These are phyloP conservation scores for Colletotrichum tofieldiae DNA, from an alignment of 2,329 filamentous ascomycete genomes.

Conservation along the genomic window DNA sequence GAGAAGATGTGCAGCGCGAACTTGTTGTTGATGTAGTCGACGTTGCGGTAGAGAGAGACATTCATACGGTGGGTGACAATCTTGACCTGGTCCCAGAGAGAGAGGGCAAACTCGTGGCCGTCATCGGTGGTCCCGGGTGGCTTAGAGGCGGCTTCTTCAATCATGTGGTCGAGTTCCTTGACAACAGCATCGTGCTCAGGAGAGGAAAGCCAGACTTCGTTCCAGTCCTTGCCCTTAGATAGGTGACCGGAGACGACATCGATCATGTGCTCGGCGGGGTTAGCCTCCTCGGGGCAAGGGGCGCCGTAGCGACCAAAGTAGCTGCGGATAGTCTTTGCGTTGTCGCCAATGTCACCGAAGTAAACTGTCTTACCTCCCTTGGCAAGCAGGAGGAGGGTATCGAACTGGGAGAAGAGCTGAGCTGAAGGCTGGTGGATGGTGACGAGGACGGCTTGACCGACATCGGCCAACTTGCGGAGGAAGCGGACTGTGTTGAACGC, in stretches of 20 bases:
- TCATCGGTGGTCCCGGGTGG: constrained; percentile 59
- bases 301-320: constrained; percentile 80
- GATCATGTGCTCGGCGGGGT: constrained; percentile 85
- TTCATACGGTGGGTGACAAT: constrained; percentile 77
- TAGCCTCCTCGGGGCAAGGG: constrained; percentile 73
- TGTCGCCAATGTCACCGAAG: constrained; percentile 76
- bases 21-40: constrained; percentile 77
- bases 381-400: constrained; percentile 76
- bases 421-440: constrained; percentile 82
- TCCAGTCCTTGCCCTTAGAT: constrained; percentile 72
- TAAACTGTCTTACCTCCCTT: constrained; percentile 77
- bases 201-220: constrained; percentile 79
- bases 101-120: constrained; percentile 81
- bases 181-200: constrained; percentile 70
- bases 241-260: constrained; percentile 68
- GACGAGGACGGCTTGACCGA: constrained; percentile 77
- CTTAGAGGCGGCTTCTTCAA: constrained; percentile 66
- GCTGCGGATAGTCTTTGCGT: constrained; percentile 67
- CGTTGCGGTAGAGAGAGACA: constrained; percentile 75
- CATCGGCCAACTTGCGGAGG: constrained; percentile 75
- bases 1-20: constrained; percentile 68
- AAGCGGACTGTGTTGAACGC: constrained; percentile 78
- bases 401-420: constrained; percentile 77
- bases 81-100: constrained; percentile 74
- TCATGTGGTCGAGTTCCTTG: constrained; percentile 75